Conservation (phyloP, 306 rosid genomes). For the Quercus alba region DNA sequence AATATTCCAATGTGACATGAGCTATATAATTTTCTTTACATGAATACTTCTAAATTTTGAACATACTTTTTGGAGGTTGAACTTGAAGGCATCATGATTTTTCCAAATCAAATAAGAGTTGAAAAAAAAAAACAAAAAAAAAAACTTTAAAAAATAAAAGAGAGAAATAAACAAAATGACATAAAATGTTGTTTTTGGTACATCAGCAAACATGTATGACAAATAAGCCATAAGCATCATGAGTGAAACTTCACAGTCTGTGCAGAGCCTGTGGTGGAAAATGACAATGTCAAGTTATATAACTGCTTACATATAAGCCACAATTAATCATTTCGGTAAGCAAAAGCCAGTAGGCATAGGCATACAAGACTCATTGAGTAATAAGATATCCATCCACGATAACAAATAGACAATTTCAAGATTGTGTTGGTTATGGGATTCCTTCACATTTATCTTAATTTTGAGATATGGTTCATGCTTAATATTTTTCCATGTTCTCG, state of each 20-base stretch:
- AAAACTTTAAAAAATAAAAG: not conserved
- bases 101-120: not conserved
- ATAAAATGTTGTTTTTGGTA: not conserved
- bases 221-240: slow-evolving; percentile 92
- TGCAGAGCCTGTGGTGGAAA: slow-evolving; percentile 66
- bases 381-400: not conserved
- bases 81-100: too few species aligned
- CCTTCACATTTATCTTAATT: not conserved
- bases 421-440: not conserved
- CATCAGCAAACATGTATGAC: slow-evolving; percentile 83
- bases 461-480: not conserved
- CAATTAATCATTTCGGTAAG: not conserved
- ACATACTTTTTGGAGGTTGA: too few species aligned
- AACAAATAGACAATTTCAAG: not conserved
- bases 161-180: not conserved
- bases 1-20: too few species aligned
- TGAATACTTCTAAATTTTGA: accelerated
- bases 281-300: slow-evolving; percentile 6
- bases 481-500: not conserved
- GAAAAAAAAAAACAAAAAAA: not conserved
- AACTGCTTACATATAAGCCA: not conserved
- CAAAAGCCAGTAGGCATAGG: too few species aligned
- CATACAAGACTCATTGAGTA: not conserved
- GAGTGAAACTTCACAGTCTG: slow-evolving; percentile 83
- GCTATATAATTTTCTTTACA: too few species aligned